Base-by-base conservation (phyloP, 2,329 filamentous ascomycete species). In the Paraconiothyrium sp. region DNA sequence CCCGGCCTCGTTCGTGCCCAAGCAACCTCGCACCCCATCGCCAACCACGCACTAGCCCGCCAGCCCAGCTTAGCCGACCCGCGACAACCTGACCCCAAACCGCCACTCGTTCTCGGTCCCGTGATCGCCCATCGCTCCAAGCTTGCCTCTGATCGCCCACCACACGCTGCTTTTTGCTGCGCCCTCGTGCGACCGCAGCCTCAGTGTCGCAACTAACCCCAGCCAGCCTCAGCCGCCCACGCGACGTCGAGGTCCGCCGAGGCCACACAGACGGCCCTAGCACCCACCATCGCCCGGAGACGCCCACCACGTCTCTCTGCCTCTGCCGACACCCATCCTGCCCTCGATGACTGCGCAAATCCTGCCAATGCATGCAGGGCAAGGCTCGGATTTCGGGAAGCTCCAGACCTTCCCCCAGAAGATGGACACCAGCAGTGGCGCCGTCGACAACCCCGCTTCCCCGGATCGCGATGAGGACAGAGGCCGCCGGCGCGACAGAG, bases 291-390 rank as follows among this genome's bases (percentile, higher is more conserved):
- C 48, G 9, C 14, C 9, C 34, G 24, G 52, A 60, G 44, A 66
- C 67, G 64, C 66, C 60, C 65, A 60, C 54, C 44, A 52, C 51
- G 37, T 47, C 51, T 59, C 52, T 55, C 57, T n/a, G 37, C 58
- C 58, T 61, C 63, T 20, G 20, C 56, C 62, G 41, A 54, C 60
- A 43, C 49, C 50, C 57, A 47, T 22, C 34, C 47, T 54, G 59
- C 56, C 63, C 61, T 59, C 72, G 41, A 78, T 78, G 75, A 77
- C 76, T 69, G 75, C 76, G 64, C 76, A 78, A 72, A 72, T 78
- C 58, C 71, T 79, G 49, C 69, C 75, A 39, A 78, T 78, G 73
- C 77, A 78, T 62, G 70, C 76, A 66, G 73, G 66, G 63, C 73
- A 77, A 67, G 65, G 71, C 62, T 70, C 76, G 58, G 75, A 76